These are phyloP conservation scores for Isatis lusitanica DNA, from an alignment of 441 rosid genomes.

Conservation along the genomic window DNA sequence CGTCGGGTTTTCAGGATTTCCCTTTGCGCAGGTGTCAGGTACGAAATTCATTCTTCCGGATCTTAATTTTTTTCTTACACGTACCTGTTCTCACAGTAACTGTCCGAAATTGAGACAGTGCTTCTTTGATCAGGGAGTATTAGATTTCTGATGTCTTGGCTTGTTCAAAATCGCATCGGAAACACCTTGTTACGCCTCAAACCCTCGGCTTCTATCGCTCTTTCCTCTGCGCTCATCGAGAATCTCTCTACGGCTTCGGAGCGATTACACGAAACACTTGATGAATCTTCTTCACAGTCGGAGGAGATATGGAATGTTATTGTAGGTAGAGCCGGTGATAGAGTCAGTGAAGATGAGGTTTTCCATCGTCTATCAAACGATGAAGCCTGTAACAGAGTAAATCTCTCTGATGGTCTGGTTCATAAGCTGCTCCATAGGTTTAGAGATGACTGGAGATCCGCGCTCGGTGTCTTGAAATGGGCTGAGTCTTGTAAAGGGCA, in stretches of 20 bases:
- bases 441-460: conserved; percentile 84
- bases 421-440: conserved; percentile 58
- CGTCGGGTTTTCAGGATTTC: not conserved
- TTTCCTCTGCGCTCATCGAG: conserved; percentile 21
- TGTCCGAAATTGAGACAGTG: not conserved
- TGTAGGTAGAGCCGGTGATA: conserved; percentile 39
- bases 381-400: conserved; percentile 40
- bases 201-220: conserved; percentile 24
- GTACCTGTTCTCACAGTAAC: not conserved
- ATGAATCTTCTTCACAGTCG: conserved; percentile 29
- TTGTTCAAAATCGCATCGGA: conserved; percentile 26
- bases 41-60: not conserved
- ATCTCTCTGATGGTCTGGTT: conserved; percentile 52
- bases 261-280: conserved; percentile 13
- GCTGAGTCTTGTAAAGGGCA: conserved; percentile 52
- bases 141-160: conserved; percentile 35
- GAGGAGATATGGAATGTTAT: conserved; percentile 35
- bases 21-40: conserved; percentile 16
- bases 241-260: conserved; percentile 28
- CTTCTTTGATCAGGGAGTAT: not conserved
- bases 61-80: not conserved
- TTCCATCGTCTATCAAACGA: conserved; percentile 45
- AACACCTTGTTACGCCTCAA: conserved; percentile 23
- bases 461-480: conserved; percentile 74
- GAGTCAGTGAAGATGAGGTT: conserved; percentile 52